These are phyloP conservation scores for Teratosphaeria pseudoeucalypti DNA, from an alignment of 2,329 filamentous ascomycete species.

Conservation along the genomic window DNA sequence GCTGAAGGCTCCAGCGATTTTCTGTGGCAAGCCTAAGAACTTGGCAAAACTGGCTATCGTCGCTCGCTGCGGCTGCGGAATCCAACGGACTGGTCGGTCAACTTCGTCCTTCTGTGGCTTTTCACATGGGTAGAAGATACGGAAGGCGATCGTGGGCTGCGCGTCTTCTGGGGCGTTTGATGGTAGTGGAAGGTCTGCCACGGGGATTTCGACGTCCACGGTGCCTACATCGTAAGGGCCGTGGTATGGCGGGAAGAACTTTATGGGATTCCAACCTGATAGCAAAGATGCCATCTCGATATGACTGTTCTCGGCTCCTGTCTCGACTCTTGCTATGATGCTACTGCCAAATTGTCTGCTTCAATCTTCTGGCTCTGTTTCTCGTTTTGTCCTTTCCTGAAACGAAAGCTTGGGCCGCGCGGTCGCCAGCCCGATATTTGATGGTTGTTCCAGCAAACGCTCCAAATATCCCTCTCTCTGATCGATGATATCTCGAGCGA, in stretches of 20 bases:
- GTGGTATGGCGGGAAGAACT: conserved; percentile 62
- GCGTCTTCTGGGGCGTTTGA: conserved; percentile 44
- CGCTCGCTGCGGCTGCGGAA: conserved; percentile 64
- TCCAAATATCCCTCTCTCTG: not conserved
- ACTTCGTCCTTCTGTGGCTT: conserved; percentile 24
- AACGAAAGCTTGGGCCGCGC: not conserved
- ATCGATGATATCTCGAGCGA: not conserved
- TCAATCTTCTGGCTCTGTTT: not conserved
- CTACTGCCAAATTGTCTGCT: not conserved
- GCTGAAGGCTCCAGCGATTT: conserved; percentile 16
- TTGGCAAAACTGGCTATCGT: conserved; percentile 66
- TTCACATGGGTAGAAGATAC: conserved; percentile 68
- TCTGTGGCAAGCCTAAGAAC: conserved; percentile 53
- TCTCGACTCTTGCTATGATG: not conserved
- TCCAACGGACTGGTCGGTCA: conserved; percentile 59
- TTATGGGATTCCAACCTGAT: conserved; percentile 52
- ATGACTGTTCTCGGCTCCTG: not conserved
- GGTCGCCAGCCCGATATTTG: not conserved
- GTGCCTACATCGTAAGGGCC: conserved; percentile 72
- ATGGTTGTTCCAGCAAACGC: not conserved
- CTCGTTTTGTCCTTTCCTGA: not conserved
- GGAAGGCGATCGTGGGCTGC: conserved; percentile 66
- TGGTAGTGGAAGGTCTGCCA: conserved; percentile 45
- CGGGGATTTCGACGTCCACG: conserved; percentile 69
- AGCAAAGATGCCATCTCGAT: conserved; percentile 30